Base-by-base conservation (phyloP, 2,329 filamentous ascomycete species). In the Claviceps fusiformis region DNA sequence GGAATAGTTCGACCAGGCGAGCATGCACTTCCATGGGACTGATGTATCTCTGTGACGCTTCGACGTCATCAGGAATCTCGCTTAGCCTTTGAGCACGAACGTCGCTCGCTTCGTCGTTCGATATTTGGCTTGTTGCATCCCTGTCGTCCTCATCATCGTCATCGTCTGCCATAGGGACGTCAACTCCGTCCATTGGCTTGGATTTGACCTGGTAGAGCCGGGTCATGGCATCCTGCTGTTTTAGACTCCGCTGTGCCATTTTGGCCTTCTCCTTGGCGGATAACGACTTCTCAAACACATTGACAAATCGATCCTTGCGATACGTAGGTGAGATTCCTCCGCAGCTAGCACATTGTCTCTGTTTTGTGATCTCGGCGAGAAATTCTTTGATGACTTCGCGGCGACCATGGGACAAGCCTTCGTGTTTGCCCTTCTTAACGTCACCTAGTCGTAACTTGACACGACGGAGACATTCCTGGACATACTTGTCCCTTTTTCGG, bases 251-350 rank as follows among this genome's bases (percentile, higher is more conserved):
- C 57, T 87, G 82, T 3, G 83, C 78, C 86, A 95, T 95, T 58
- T 85, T 83, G 46, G 82, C 79, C 66, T 83, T 82, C 41, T 93
- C 83, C 68, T 95, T 95, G 50, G 78, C 71, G 50, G 78, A 80
- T 55, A 96, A 73, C 2, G 86, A 76, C 65, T 87, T 93, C 66
- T 92, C 85, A 69, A 97, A 98, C 54, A 98, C 90, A 70, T 97
- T 98, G 65, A 91, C 86, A 63, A 83, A 93, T 47, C 86, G 80
- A 64, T 98, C 92, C 68, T 95, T 96, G 62, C 92, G 84, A 70
- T 89, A 97, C 2, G 77, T 76, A 11, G 90, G 91, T 15, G 87
- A 91, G 58, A 93, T 81, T 33, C 86, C 87, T 52, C 74, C 72
- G 61, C 81, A 85, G 55, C 72, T 76, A 49, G 74, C 75, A 71